Evolutionary conservation across 148 eudicot genomes (phyloP).

Genomic region (Gaultheria prostrata): DNA sequence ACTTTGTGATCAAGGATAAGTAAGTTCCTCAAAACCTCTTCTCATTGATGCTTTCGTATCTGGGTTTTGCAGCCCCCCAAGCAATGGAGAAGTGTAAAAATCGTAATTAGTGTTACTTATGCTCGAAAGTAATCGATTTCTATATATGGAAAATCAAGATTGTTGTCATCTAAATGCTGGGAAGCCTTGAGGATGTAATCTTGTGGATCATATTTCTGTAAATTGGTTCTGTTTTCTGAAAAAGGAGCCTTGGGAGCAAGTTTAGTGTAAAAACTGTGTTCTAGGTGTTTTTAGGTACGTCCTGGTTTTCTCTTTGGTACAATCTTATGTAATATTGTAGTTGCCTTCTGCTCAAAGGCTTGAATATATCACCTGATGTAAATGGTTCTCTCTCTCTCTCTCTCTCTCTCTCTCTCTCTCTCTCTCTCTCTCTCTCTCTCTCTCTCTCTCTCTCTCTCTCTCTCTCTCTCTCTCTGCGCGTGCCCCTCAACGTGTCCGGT

Average conservation of each 20-base stretch:
- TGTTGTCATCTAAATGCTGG: neutral
- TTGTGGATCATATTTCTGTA: neutral
- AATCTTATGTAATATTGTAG: slow-evolving; percentile 2
- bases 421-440: neutral
- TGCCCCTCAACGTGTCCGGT: too few relatives aligned
- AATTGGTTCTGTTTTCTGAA: neutral
- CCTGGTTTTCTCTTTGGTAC: neutral
- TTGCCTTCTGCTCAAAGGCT: neutral
- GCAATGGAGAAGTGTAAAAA: slow-evolving; percentile 28
- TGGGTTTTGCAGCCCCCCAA: slow-evolving; percentile 29
- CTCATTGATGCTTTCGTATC: neutral
- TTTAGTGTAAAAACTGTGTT: slow-evolving; percentile 3
- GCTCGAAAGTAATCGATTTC: neutral
- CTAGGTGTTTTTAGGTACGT: neutral
- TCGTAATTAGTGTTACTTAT: slow-evolving; percentile 8
- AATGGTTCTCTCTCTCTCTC: neutral
- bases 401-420: slow-evolving; percentile 5
- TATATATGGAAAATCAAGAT: neutral
- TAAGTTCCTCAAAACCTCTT: too few relatives aligned
- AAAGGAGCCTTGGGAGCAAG: neutral
- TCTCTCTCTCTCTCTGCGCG: neutral
- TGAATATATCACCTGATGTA: neutral
- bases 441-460: neutral
- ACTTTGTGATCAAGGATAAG: too few relatives aligned
- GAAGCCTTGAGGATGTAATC: neutral